A percentile compares a stretch with the other conserved stretches of the same genome.
Conservation (phyloP, 108 stramenopile species). For the Cyclotella distinguenda region DNA sequence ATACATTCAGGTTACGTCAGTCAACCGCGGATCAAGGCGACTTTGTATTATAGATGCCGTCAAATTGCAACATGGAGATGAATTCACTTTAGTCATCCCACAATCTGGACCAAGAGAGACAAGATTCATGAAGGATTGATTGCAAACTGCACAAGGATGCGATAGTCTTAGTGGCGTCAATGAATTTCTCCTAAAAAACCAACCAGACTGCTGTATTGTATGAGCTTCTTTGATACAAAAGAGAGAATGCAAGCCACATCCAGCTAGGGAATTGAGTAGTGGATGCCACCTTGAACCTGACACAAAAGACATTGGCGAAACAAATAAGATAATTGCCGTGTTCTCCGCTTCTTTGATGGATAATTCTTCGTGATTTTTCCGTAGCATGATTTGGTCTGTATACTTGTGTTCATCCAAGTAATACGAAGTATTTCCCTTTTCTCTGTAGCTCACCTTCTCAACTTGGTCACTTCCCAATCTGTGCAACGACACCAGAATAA, state of each 20-base stretch:
- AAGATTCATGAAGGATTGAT: too few relatives aligned
- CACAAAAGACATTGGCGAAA: not conserved
- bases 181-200: too few relatives aligned
- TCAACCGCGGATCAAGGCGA: too few relatives aligned
- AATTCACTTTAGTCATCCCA: too few relatives aligned
- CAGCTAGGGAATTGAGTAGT: not conserved
- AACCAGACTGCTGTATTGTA: too few relatives aligned
- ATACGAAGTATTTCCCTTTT: not conserved
- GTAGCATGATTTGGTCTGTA: not conserved
- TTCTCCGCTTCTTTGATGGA: slow-evolving; percentile 3
- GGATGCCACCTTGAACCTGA: not conserved
- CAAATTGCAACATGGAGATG: too few relatives aligned
- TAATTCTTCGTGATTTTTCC: not conserved
- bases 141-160: too few relatives aligned
- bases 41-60: too few relatives aligned
- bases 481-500: slow-evolving; percentile 4
- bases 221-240: not conserved
- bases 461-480: slow-evolving; percentile 12
- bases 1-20: too few relatives aligned
- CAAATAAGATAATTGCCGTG: not conserved
- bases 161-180: too few relatives aligned
- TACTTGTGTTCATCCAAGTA: slow-evolving; percentile 5
- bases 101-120: too few relatives aligned
- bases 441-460: not conserved
- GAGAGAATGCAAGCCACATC: not conserved